These are phyloP conservation scores for Saccharomyces hybrid DNA, from an alignment of 1,139 yeast species.

Conservation along the genomic window DNA sequence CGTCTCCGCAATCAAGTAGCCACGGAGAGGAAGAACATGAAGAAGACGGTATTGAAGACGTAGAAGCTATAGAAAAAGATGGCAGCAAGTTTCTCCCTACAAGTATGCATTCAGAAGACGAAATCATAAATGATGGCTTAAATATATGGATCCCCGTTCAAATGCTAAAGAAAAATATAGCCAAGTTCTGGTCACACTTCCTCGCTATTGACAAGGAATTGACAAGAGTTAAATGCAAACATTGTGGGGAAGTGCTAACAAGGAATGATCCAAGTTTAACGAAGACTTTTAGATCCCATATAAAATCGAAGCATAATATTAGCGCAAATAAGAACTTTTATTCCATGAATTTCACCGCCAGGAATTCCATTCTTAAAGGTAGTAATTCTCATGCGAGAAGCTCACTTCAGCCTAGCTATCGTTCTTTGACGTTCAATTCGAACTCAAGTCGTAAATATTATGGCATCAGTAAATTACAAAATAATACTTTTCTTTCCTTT, in stretches of 20 bases:
- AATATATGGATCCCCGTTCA: constrained; percentile 15
- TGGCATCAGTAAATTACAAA: neutral
- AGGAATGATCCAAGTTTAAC: constrained; percentile 3
- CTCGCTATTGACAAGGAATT: constrained; percentile 6
- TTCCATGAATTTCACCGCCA: neutral
- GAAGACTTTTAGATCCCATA: constrained; percentile 10
- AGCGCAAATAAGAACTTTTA: constrained; percentile 8
- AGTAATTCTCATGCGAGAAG: neutral
- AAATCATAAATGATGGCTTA: constrained; percentile 5
- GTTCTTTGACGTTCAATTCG: neutral
- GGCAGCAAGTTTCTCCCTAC: neutral
- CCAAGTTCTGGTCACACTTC: constrained; percentile 15
- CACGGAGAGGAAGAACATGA: neutral
- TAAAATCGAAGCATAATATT: constrained; percentile 10
- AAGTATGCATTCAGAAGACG: neutral
- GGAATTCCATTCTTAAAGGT: neutral
- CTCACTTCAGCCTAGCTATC: neutral
- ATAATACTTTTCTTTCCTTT: neutral
- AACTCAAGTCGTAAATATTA: neutral
- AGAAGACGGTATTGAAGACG: neutral
- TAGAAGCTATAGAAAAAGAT: neutral
- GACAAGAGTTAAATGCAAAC: constrained; percentile 13
- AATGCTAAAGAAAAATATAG: constrained; percentile 9
- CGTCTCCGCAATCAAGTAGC: neutral
- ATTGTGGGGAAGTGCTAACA: constrained; percentile 12